Evolutionary conservation across 306 rosid species (phyloP), one percentile per base, ranked within the genome.

Genomic region (Quercus alba): DNA sequence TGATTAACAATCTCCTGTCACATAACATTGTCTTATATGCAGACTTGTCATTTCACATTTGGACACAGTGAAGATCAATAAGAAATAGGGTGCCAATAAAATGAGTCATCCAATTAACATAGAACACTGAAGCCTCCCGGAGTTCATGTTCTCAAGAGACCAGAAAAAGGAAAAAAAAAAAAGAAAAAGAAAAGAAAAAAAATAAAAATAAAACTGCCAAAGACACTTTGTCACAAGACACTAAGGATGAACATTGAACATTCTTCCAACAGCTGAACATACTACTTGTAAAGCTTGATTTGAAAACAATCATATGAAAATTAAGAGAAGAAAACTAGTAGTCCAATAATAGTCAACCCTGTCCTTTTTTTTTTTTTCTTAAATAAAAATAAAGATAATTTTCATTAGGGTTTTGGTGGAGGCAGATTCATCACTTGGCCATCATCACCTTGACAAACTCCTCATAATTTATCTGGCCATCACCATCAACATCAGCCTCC

Each of bases 401-500:
- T 38, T 76, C 83, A 66, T 72, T 55, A 6, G 46, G 26, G 19
- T 54, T 80, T 73, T 13, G 62, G 64, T 63, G 33, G 54, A 63
- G 77, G 61, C 41, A 26, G 41, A 26, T 8, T 44, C 33, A 82
- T 89, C 75, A 93, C 91, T 93, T 93, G 59, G 97, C 97, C 97
- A 93, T 93, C 97, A 93, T 93, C 77, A 93, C 94, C 90, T 89
- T 93, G 31, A 91, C 97, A 73, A 93, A 93, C 63, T 93, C 97
- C 18, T 91, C 96, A 14, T 90, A 93, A 64, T 93, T 93, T 57
- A 93, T 93, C 85, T 93, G 97, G 52, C 97, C 97, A 70, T 93
- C 97, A n/a, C 97, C 97, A 61, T 93, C 97, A 66, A 91, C 94
- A 68, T 93, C 97, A 33, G 97, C 97, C 80, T 93, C 97, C 25